Conservation (phyloP, 176 grass and related monocot genomes). For the Zoysia pacifica region DNA sequence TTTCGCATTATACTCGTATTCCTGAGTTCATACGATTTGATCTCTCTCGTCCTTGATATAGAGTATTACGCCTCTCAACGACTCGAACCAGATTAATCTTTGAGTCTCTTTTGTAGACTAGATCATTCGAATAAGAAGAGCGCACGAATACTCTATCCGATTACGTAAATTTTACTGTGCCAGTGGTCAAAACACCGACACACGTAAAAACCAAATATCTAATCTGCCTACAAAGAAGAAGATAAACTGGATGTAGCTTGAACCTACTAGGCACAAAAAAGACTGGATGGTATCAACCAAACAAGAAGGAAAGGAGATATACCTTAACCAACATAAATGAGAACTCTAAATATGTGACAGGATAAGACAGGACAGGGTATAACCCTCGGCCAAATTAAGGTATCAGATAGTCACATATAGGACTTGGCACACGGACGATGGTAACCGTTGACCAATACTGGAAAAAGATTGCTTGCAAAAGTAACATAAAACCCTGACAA, state of each 20-base stretch:
- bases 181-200: too few species aligned
- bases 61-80: too few species aligned
- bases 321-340: not conserved
- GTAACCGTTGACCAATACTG: not conserved
- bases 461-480: constrained; percentile 12
- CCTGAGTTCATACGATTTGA: too few species aligned
- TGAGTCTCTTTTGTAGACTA: too few species aligned
- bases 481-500: constrained; percentile 9
- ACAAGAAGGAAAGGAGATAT: constrained; percentile 10
- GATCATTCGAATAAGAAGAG: too few species aligned
- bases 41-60: too few species aligned
- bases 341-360: constrained; percentile 6
- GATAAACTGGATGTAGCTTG: not conserved
- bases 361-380: constrained; percentile 16
- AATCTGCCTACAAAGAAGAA: not conserved
- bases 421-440: not conserved
- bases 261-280: constrained; percentile 6
- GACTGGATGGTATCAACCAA: not conserved
- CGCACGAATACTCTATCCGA: too few species aligned
- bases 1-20: too few species aligned
- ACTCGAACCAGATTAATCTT: too few species aligned
- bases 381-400: constrained; percentile 4
- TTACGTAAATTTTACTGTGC: too few species aligned
- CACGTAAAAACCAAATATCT: constrained; percentile 1
- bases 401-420: constrained; percentile 6